phyloP scores from a whole-genome alignment of 495 filamentous ascomycete species.

The Lichenothelia convexa region DNA sequence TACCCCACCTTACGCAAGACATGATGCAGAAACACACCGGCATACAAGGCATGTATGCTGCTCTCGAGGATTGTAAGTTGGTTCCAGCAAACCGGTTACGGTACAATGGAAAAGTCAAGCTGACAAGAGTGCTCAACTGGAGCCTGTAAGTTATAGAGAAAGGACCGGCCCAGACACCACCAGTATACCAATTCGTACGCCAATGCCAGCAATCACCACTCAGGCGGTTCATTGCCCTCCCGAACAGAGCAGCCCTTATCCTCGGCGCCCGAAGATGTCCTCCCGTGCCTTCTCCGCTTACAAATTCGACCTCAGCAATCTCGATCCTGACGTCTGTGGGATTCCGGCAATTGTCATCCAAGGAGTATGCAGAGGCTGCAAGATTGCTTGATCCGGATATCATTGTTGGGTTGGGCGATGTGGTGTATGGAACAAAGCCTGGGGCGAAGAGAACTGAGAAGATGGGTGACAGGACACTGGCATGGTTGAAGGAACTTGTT shows the following conservation, averaged over 20 bases:
- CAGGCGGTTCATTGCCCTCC: constrained; percentile 51
- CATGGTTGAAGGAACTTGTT: constrained; percentile 39
- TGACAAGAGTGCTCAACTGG: constrained; percentile 15
- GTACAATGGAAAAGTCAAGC: constrained; percentile 3
- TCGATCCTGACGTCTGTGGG: constrained; percentile 69
- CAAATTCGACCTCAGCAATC: constrained; percentile 55
- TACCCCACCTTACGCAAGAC: constrained; percentile 83
- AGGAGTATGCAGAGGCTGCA: constrained; percentile 46
- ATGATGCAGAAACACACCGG: constrained; percentile 45
- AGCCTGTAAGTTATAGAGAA: constrained; percentile 57
- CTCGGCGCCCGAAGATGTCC: constrained; percentile 63
- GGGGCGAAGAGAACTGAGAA: constrained; percentile 53
- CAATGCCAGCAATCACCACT: constrained; percentile 32
- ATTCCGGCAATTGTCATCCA: constrained; percentile 47
- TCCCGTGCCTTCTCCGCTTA: constrained; percentile 48
- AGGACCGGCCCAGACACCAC: constrained; percentile 31
- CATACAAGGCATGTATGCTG: constrained; percentile 55
- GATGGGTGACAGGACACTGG: constrained; percentile 71
- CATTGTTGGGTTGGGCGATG: constrained; percentile 57
- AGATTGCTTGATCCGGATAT: constrained; percentile 59
- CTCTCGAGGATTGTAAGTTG: constrained; percentile 80
- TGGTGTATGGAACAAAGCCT: constrained; percentile 39
- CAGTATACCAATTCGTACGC: constrained; percentile 26
- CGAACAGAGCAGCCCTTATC: constrained; percentile 41
- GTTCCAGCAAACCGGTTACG: background rate